phyloP scores from a whole-genome alignment of 2,329 filamentous ascomycete genomes.

The Keithomyces neogunnii region DNA sequence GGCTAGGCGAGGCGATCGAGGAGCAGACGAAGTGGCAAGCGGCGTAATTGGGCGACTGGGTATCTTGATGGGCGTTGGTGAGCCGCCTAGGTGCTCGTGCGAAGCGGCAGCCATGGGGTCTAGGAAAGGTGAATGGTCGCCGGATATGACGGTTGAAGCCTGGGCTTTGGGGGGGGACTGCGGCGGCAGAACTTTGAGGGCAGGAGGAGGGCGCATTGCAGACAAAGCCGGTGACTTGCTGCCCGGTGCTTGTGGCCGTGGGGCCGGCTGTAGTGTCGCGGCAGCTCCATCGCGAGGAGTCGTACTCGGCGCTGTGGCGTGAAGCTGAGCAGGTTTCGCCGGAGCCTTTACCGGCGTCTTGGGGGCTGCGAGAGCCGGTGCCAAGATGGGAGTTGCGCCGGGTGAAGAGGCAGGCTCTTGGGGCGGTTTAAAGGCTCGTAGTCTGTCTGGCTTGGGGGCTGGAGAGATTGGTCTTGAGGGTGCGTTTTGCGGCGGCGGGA shows the following conservation, averaged over 20 bases:
- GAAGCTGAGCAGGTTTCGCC: conserved; percentile 18
- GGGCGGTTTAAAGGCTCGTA: conserved; percentile 31
- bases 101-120: conserved; percentile 37
- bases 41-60: conserved; percentile 49
- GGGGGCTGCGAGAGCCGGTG: not conserved
- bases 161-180: conserved; percentile 54
- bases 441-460: conserved; percentile 33
- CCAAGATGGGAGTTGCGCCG: not conserved
- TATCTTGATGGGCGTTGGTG: conserved; percentile 41
- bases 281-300: conserved; percentile 13
- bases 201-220: conserved; percentile 47
- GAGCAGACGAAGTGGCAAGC: conserved; percentile 24
- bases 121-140: conserved; percentile 37
- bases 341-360: conserved; percentile 12
- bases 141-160: conserved; percentile 22
- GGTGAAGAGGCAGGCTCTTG: conserved; percentile 19
- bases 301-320: conserved; percentile 9
- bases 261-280: conserved; percentile 15
- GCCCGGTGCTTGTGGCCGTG: conserved; percentile 13
- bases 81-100: conserved; percentile 30
- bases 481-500: conserved; percentile 13
- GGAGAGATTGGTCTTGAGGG: conserved; percentile 27
- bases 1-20: conserved; percentile 37
- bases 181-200: conserved; percentile 62
- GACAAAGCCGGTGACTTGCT: conserved; percentile 14